A percentile compares a stretch with the other conserved stretches of the same genome.
phyloP scores from a whole-genome alignment of 495 filamentous ascomycete genomes.

The Apiosordaria backusii region DNA sequence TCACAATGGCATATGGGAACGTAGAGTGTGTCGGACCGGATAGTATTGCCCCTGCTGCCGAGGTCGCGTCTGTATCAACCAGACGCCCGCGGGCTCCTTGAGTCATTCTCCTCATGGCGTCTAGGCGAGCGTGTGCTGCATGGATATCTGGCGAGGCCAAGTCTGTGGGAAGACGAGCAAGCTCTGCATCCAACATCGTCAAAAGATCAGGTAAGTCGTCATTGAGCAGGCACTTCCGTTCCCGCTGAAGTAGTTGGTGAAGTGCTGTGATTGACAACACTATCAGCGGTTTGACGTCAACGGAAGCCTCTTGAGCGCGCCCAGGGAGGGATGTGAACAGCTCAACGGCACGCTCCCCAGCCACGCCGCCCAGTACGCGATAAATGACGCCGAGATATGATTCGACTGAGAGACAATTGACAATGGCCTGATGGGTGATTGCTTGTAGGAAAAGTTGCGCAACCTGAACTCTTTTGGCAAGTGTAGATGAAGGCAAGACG shows the following conservation, averaged over 20 bases:
- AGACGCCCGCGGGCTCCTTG: not conserved
- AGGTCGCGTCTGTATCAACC: not conserved
- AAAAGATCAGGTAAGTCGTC: slow-evolving; percentile 5
- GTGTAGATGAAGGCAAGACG: not conserved
- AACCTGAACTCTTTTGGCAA: not conserved
- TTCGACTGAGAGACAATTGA: slow-evolving; percentile 14
- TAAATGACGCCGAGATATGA: slow-evolving; percentile 13
- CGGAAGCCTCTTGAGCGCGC: not conserved
- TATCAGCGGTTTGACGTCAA: not conserved
- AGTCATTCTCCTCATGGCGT: slow-evolving; percentile 8
- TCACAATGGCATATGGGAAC: slow-evolving; percentile 2
- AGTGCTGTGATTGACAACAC: not conserved
- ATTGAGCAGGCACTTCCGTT: slow-evolving; percentile 13
- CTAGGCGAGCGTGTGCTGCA: not conserved
- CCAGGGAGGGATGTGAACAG: not conserved
- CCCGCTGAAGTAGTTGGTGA: slow-evolving; percentile 12
- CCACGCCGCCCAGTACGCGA: slow-evolving; percentile 10
- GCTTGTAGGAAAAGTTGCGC: not conserved
- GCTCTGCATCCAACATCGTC: not conserved
- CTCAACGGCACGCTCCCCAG: slow-evolving; percentile 2
- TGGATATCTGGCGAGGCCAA: not conserved
- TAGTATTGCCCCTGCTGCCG: no score
- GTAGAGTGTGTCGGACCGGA: slow-evolving; percentile 6
- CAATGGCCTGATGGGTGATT: slow-evolving; percentile 12
- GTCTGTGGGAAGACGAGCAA: not conserved